Evolutionary conservation across 2,329 filamentous ascomycete species (phyloP).

Genomic region (Didymella segeticola): DNA sequence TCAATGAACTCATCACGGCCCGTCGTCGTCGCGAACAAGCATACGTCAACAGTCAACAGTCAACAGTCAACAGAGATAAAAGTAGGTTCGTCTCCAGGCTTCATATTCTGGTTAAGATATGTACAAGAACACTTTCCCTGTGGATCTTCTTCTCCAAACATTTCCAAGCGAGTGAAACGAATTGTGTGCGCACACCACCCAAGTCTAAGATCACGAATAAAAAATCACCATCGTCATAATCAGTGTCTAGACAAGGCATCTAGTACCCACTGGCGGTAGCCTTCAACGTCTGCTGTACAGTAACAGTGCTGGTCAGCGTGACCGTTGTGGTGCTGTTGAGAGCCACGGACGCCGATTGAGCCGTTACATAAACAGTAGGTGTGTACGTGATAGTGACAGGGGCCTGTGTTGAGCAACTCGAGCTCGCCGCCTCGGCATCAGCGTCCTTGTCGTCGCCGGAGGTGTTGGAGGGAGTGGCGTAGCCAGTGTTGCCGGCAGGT

Average conservation of each 20-base stretch:
- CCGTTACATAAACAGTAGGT: conserved; percentile 36
- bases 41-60: too few species aligned
- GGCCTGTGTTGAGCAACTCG: conserved; percentile 23
- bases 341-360: conserved; percentile 11
- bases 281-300: conserved; percentile 16
- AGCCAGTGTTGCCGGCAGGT: conserved; percentile 15
- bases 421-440: conserved; percentile 2
- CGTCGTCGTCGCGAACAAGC: not conserved
- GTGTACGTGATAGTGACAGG: conserved; percentile 37
- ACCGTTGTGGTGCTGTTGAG: conserved; percentile 27
- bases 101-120: conserved; percentile 4
- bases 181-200: conserved; percentile 3
- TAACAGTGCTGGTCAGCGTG: conserved; percentile 36
- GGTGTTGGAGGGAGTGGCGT: conserved; percentile 5
- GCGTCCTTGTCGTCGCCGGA: not conserved
- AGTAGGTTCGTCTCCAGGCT: not conserved
- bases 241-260: not conserved
- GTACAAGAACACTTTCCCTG: conserved; percentile 6
- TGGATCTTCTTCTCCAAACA: not conserved
- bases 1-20: not conserved
- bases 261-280: conserved; percentile 9
- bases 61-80: not conserved
- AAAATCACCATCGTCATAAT: not conserved
- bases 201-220: conserved; percentile 6
- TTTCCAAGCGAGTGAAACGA: conserved; percentile 3